These are phyloP conservation scores for Singerocomus inundabilis DNA, from an alignment of 1,284 basidiomycete genomes.

Conservation along the genomic window DNA sequence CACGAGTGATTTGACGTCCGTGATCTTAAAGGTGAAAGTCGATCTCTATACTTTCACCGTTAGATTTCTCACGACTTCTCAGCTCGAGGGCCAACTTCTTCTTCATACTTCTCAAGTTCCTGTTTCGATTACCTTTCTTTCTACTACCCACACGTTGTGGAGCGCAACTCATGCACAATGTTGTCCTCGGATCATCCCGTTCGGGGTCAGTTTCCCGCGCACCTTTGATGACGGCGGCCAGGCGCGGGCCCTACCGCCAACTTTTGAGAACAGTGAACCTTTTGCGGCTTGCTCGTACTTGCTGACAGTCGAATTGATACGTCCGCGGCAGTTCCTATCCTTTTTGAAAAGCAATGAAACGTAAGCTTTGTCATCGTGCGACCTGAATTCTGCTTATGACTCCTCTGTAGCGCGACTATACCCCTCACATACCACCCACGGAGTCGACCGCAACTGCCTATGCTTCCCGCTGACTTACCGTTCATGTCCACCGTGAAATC, in stretches of 20 bases:
- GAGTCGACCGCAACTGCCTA: slow-evolving; percentile 25
- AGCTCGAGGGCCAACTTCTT: slow-evolving; percentile 30
- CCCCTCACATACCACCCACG: slow-evolving; percentile 27
- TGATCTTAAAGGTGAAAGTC: slow-evolving; percentile 26
- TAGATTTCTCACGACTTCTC: slow-evolving; percentile 2
- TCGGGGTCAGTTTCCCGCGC: slow-evolving; percentile 20
- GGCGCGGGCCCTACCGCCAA: slow-evolving; percentile 25
- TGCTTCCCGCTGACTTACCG: slow-evolving; percentile 23
- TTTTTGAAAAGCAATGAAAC: slow-evolving; percentile 20
- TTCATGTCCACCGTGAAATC: slow-evolving; percentile 34
- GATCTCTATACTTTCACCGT: background rate
- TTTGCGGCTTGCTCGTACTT: slow-evolving; percentile 26
- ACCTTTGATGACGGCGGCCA: slow-evolving; percentile 27
- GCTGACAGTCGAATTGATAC: slow-evolving; percentile 23
- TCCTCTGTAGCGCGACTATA: slow-evolving; percentile 21
- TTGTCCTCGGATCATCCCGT: slow-evolving; percentile 27
- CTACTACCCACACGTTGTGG: slow-evolving; percentile 21
- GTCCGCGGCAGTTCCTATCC: slow-evolving; percentile 18
- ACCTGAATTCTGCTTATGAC: background rate
- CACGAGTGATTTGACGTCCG: slow-evolving; percentile 14
- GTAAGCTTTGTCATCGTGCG: slow-evolving; percentile 14
- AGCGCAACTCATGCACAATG: slow-evolving; percentile 8
- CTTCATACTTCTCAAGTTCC: slow-evolving; percentile 16
- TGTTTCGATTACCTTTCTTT: slow-evolving; percentile 22
- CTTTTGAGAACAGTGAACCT: slow-evolving; percentile 16